Conservation (phyloP, 1,284 basidiomycete species). For the Pulveroboletus sp. region DNA sequence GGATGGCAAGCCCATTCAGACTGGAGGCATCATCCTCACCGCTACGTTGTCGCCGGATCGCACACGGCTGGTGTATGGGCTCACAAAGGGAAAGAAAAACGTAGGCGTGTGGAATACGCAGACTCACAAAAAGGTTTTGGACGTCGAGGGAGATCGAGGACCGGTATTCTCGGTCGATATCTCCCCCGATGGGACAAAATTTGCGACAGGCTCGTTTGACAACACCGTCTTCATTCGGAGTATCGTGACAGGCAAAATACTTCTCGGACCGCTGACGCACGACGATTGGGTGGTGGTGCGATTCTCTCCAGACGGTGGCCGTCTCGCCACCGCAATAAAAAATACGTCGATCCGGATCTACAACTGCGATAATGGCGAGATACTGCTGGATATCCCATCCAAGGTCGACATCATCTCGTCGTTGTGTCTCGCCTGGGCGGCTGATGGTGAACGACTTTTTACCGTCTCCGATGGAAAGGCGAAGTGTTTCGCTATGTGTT, state of each 20-base stretch:
- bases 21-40: not conserved
- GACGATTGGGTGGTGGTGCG: not conserved
- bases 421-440: not conserved
- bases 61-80: constrained; percentile 2
- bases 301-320: not conserved
- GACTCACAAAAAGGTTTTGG: not conserved
- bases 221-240: not conserved
- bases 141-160: constrained; percentile 21
- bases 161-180: not conserved
- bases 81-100: not conserved
- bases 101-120: constrained; percentile 2
- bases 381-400: not conserved
- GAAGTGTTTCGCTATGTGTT: not conserved
- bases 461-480: not conserved
- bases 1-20: too few species aligned
- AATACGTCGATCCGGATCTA: too few species aligned
- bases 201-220: not conserved
- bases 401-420: accelerated
- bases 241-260: not conserved
- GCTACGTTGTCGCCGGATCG: constrained; percentile 5
- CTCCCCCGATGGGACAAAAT: too few species aligned
- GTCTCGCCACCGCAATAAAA: too few species aligned
- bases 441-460: not conserved
- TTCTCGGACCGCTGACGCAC: not conserved
- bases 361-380: too few species aligned